phyloP scores from a whole-genome alignment of 2,329 filamentous ascomycete genomes.

The Atkinsonella texensis region DNA sequence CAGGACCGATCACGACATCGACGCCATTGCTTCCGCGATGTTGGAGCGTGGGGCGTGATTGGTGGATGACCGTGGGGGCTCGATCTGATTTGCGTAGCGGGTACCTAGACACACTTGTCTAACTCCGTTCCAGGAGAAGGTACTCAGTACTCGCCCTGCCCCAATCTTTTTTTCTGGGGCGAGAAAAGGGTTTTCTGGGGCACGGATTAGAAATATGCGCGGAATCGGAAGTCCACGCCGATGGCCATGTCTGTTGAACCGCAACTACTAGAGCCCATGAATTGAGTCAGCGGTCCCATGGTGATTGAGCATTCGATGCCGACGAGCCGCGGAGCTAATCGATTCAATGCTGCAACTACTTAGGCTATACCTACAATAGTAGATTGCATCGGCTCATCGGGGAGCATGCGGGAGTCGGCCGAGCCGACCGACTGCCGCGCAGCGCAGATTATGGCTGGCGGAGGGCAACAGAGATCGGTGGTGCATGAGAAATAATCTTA shows the following conservation, averaged over 20 bases:
- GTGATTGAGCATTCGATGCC: neutral
- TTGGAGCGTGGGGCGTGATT: constrained; percentile 21
- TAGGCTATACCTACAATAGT: too few relatives aligned
- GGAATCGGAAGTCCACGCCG: neutral
- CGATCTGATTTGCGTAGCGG: constrained; percentile 4
- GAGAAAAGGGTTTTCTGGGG: constrained; percentile 2
- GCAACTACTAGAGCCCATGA: too few relatives aligned
- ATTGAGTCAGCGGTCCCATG: too few relatives aligned
- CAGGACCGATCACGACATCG: constrained; percentile 39
- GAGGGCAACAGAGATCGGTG: neutral
- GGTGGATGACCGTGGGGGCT: constrained; percentile 15
- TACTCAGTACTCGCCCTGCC: neutral
- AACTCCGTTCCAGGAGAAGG: neutral
- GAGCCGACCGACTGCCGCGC: neutral
- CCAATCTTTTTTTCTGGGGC: constrained; percentile 5
- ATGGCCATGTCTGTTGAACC: neutral
- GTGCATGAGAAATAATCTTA: neutral
- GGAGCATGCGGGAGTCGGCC: neutral
- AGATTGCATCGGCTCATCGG: neutral
- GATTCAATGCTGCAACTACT: neutral
- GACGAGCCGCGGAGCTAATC: neutral
- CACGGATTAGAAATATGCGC: neutral
- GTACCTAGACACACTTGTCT: neutral
- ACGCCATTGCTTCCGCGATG: constrained; percentile 38
- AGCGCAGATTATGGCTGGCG: neutral